A percentile compares a stretch with the other conserved stretches of the same genome.
These are phyloP conservation scores for Podosphaera leucotricha DNA, from an alignment of 2,329 filamentous ascomycete genomes.

Conservation along the genomic window DNA sequence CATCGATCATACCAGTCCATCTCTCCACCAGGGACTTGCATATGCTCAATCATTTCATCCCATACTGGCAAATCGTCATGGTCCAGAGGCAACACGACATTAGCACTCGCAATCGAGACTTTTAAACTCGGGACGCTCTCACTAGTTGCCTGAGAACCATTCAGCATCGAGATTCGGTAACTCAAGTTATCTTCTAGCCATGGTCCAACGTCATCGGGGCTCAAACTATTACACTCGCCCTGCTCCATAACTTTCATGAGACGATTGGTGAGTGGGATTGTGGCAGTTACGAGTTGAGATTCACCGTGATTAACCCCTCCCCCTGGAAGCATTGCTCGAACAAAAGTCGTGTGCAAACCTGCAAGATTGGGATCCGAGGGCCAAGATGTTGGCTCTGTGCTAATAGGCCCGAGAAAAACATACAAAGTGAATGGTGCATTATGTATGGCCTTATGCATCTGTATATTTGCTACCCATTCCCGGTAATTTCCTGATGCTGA, in stretches of 20 bases:
- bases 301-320: slow-evolving; percentile 4
- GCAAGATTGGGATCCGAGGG: slow-evolving; percentile 12
- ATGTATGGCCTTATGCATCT: slow-evolving; percentile 34
- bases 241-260: slow-evolving; percentile 15
- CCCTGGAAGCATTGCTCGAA: slow-evolving; percentile 7
- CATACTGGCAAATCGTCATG: slow-evolving; percentile 5
- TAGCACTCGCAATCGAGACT: slow-evolving; percentile 9
- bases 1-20: background rate
- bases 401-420: slow-evolving; percentile 35
- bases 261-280: slow-evolving; percentile 21
- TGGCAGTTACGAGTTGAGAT: slow-evolving; percentile 17
- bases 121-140: slow-evolving; percentile 9
- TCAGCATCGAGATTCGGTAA: slow-evolving; percentile 9
- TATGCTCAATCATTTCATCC: slow-evolving; percentile 5
- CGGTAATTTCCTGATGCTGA: slow-evolving; percentile 15
- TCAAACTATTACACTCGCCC: slow-evolving; percentile 14
- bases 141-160: slow-evolving; percentile 7
- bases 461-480: slow-evolving; percentile 48
- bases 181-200: slow-evolving; percentile 11
- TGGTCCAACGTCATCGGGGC: slow-evolving; percentile 7
- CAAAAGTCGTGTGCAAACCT: slow-evolving; percentile 17
- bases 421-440: slow-evolving; percentile 39
- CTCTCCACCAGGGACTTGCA: slow-evolving; percentile 1
- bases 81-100: slow-evolving; percentile 4
- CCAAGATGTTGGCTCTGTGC: slow-evolving; percentile 9